These are phyloP conservation scores for Gossypium davidsonii DNA, from an alignment of 441 rosid species.

Conservation along the genomic window DNA sequence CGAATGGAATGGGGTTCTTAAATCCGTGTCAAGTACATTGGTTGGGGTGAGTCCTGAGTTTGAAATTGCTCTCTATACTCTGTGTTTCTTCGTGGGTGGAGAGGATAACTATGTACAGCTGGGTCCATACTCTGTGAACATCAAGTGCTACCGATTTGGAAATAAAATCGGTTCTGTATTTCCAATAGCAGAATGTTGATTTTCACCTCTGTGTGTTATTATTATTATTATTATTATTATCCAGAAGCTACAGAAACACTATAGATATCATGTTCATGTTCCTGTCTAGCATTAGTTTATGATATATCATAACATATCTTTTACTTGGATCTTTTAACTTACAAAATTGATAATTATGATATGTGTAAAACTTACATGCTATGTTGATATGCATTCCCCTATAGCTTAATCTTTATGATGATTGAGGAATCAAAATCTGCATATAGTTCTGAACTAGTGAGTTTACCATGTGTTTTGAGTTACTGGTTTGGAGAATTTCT, in stretches of 20 bases:
- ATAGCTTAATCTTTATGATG: neutral
- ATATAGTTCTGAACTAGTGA: neutral
- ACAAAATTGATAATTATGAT: neutral
- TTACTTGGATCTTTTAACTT: neutral
- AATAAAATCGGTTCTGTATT: conserved; percentile 71
- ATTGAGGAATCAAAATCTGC: neutral
- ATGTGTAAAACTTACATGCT: neutral
- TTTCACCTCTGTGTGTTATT: neutral
- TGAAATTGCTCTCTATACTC: conserved; percentile 77
- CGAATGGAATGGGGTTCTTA: conserved; percentile 84
- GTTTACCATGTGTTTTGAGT: neutral
- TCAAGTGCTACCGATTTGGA: conserved; percentile 80
- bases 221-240: neutral
- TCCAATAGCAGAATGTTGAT: conserved; percentile 55
- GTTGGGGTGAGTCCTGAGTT: conserved; percentile 93
- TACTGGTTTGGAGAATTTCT: too few species aligned
- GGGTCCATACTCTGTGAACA: conserved; percentile 78
- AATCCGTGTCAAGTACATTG: conserved; percentile 78
- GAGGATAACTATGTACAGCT: conserved; percentile 76
- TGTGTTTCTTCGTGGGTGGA: conserved; percentile 68
- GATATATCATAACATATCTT: neutral
- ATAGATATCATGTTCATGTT: neutral
- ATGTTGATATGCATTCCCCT: neutral
- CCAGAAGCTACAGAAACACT: neutral
- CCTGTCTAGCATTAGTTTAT: neutral